Evolutionary conservation across 2,329 filamentous ascomycete species (phyloP).

Genomic region (Colletotrichum camelliae): DNA sequence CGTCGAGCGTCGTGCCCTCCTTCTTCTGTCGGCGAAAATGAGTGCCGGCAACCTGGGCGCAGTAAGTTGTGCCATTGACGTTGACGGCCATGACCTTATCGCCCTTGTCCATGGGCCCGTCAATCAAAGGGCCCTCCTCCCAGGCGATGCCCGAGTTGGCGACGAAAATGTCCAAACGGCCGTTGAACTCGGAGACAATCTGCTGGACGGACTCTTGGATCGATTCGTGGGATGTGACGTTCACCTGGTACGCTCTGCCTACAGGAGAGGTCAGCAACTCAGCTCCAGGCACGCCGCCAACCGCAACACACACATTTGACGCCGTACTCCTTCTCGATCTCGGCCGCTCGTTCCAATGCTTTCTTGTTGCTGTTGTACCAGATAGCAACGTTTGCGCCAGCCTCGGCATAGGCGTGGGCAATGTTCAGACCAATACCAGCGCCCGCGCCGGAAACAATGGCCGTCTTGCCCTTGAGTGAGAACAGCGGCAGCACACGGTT

Average conservation of each 20-base stretch:
- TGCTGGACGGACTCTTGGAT: constrained; percentile 56
- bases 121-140: constrained; percentile 71
- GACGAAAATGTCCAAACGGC: constrained; percentile 78
- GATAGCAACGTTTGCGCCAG: constrained; percentile 74
- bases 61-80: constrained; percentile 80
- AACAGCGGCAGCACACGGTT: constrained; percentile 68
- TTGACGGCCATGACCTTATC: constrained; percentile 73
- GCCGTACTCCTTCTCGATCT: constrained; percentile 68
- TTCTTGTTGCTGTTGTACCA: constrained; percentile 76
- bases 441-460: constrained; percentile 71
- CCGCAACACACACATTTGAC: constrained; percentile 64
- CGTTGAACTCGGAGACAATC: constrained; percentile 71
- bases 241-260: constrained; percentile 68
- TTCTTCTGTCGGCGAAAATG: constrained; percentile 75
- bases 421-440: constrained; percentile 71
- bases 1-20: constrained; percentile 67
- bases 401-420: constrained; percentile 70
- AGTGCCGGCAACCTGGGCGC: constrained; percentile 70
- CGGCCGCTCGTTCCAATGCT: constrained; percentile 64
- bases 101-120: constrained; percentile 69
- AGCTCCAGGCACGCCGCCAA: background rate
- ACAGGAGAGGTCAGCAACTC: background rate
- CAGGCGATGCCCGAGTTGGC: constrained; percentile 81
- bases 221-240: constrained; percentile 59
- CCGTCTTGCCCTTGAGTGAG: constrained; percentile 72